Conservation (phyloP, 139 green algal species). For the Dunaliella sp. region DNA sequence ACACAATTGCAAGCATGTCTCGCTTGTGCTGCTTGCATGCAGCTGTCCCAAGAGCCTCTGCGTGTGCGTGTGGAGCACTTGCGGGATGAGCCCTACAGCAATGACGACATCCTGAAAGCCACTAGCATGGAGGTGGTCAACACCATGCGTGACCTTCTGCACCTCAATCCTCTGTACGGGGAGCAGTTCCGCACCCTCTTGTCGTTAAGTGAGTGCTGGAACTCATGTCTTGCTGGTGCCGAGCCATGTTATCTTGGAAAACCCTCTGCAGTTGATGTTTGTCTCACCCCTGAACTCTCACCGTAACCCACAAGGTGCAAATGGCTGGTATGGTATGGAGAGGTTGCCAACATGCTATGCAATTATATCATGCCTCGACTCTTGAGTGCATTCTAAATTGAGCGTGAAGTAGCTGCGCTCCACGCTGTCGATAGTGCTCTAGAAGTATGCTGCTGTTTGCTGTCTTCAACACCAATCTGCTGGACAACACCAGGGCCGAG, state of each 20-base stretch:
- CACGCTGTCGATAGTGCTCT: too few species aligned
- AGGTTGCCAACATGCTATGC: too few species aligned
- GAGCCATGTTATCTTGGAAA: background rate
- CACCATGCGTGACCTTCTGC: conserved; percentile 92
- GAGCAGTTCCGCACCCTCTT: conserved; percentile 88
- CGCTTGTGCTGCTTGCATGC: conserved; percentile 11
- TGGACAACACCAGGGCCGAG: too few species aligned
- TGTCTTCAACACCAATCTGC: too few species aligned
- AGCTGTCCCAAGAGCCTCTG: conserved; percentile 65
- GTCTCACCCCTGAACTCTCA: too few species aligned
- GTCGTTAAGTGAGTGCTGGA: conserved; percentile 30
- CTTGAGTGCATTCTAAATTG: too few species aligned
- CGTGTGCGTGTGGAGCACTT: conserved; percentile 82
- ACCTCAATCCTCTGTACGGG: conserved; percentile 92
- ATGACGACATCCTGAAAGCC: conserved; percentile 85
- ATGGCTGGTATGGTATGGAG: too few species aligned
- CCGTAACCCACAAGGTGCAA: too few species aligned
- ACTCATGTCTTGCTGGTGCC: background rate
- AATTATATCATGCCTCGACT: too few species aligned
- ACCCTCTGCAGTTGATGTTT: background rate
- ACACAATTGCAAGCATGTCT: too few species aligned
- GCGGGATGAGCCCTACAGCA: conserved; percentile 72
- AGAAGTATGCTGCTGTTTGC: too few species aligned
- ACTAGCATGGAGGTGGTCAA: conserved; percentile 93
- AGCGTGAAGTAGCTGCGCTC: too few species aligned